Base-by-base conservation (phyloP, 495 filamentous ascomycete species). In the Hyaloscypha finlandica region DNA sequence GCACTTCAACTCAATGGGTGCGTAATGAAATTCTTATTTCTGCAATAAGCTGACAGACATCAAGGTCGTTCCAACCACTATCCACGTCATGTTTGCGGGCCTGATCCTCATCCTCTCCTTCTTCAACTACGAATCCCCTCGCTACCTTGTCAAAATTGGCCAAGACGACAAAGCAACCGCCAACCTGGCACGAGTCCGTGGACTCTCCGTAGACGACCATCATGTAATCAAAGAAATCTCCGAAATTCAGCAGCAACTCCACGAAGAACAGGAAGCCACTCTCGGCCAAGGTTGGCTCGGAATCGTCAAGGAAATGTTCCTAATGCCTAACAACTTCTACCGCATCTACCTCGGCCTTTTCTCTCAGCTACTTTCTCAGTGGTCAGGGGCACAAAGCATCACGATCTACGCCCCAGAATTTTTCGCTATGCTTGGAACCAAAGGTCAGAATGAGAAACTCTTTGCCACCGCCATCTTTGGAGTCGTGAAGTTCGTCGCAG, bases 381-480 rank as follows among this genome's bases (percentile, higher is more conserved):
- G 87, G 89, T 88, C 85, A n/a, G 90, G 89, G 2, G 88, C 89
- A 0, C 85, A 85, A 19, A 82, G 82, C 54, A 89, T 90, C 74
- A 91, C 88, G 0, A 75, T 89, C 63, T 89, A 90, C 68, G 88
- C 89, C 0, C 83, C 86, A 0, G 80, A 90, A 65, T 82, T 90
- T 19, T 91, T 92, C 79, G 75, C 77, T 0, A 76, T 91, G 30
- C 80, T 92, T 19, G 89, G 88, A 20, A 82, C 87, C 61, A 83
- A 80, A 0, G 88, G 88, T n/a, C 80, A 79, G 55, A 84, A 86
- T 55, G 85, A 89, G 68, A 83, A 81, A 31, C 82, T 91, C 3
- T 82, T 91, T 45, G 83, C 89, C 22, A 91, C 87, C 6, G 89
- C 84, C n/a, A 81, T 92, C 35, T 91, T 91, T 60, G 89, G 89